These are phyloP conservation scores for Yamadazyma nakazawae DNA, from an alignment of 805 yeast species.

Conservation along the genomic window DNA sequence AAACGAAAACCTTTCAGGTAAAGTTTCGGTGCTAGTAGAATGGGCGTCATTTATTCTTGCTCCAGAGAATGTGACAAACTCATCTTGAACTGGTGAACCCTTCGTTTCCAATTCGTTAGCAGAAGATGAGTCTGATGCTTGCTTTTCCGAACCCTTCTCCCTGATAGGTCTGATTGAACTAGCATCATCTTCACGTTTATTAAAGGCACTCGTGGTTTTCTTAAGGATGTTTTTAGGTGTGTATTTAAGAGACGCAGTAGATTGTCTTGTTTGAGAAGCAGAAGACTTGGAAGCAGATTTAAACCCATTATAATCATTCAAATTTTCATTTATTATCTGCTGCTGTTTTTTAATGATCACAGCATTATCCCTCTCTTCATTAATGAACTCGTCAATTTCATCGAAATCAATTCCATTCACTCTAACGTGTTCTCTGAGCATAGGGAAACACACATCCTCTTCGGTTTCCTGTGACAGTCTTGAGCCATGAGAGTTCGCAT, in stretches of 20 bases:
- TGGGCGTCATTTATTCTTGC: slow-evolving; percentile 4
- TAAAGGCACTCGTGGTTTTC: slow-evolving; percentile 7
- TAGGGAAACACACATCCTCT: slow-evolving; percentile 96
- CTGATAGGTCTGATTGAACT: slow-evolving; percentile 1
- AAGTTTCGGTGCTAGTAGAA: slow-evolving; percentile 2
- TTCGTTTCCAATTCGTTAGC: slow-evolving; percentile 8
- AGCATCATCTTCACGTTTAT: neutral
- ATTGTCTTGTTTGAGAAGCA: slow-evolving; percentile 9
- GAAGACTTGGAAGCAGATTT: slow-evolving; percentile 5
- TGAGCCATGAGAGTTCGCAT: slow-evolving; percentile 69
- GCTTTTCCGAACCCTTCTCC: slow-evolving; percentile 4
- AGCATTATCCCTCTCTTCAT: slow-evolving; percentile 53
- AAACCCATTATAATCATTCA: slow-evolving; percentile 13
- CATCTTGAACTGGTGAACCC: slow-evolving; percentile 5
- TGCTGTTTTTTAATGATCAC: slow-evolving; percentile 22
- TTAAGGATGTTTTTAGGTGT: slow-evolving; percentile 47
- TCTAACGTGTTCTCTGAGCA: slow-evolving; percentile 59
- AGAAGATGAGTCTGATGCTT: slow-evolving; percentile 11
- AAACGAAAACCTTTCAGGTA: slow-evolving; percentile 79
- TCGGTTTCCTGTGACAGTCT: slow-evolving; percentile 87
- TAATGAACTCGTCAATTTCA: slow-evolving; percentile 80
- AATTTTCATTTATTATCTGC: slow-evolving; percentile 15
- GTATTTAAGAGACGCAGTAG: slow-evolving; percentile 55
- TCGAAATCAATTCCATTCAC: slow-evolving; percentile 84
- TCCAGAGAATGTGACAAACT: slow-evolving; percentile 11